Evolutionary conservation across 208 protist species (phyloP).

Genomic region (Lotmaria passim): DNA sequence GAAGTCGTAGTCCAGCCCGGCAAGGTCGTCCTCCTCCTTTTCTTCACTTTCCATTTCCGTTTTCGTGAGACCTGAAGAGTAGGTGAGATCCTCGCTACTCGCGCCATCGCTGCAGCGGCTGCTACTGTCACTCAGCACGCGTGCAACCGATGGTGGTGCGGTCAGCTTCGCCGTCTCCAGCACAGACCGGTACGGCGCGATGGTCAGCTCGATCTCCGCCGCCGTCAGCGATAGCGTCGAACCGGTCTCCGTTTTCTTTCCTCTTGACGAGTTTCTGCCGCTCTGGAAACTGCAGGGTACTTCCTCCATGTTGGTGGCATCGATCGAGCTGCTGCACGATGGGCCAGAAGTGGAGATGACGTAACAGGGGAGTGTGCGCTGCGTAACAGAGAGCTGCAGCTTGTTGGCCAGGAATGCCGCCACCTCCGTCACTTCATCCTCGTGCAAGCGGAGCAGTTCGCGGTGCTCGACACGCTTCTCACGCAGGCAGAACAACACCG

Average conservation of each 20-base stretch:
- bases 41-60: conserved; percentile 6
- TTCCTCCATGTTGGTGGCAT: neutral
- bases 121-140: neutral
- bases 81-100: too few species aligned
- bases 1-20: conserved; percentile 13
- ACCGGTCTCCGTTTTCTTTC: neutral
- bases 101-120: too few species aligned
- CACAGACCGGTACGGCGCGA: neutral
- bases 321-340: neutral
- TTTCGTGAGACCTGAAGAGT: neutral
- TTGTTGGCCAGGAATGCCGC: conserved; percentile 38
- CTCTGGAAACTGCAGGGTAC: too few species aligned
- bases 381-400: conserved; percentile 43
- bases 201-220: conserved; percentile 8
- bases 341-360: neutral
- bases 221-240: neutral
- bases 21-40: conserved; percentile 23
- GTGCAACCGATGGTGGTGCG: neutral
- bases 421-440: conserved; percentile 39
- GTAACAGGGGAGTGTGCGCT: conserved; percentile 25
- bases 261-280: neutral
- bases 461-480: conserved; percentile 58
- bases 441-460: conserved; percentile 54
- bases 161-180: conserved; percentile 2
- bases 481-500: conserved; percentile 65